Conservation (phyloP, 139 green algal genomes). For the Chlamydomonas sphaeroides region DNA sequence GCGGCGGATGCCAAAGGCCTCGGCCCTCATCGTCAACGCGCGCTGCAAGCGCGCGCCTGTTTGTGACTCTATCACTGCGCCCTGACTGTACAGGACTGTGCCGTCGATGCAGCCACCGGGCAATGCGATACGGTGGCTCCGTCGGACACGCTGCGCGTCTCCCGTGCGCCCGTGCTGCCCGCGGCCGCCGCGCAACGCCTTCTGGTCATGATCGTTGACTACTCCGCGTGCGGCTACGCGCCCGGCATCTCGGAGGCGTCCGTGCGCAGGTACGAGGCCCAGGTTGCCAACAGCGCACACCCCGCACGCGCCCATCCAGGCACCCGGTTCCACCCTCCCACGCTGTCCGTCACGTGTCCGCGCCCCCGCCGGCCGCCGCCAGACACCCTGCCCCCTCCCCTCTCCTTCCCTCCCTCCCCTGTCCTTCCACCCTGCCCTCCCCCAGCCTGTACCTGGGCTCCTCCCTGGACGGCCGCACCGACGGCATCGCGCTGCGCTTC, state of each 20-base stretch:
- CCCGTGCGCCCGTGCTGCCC: neutral
- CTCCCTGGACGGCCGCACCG: neutral
- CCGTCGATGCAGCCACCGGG: neutral
- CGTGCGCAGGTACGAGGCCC: too few species aligned
- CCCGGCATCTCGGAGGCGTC: neutral
- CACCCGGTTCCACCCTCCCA: too few species aligned
- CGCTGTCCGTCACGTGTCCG: too few species aligned
- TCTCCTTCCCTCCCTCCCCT: too few species aligned
- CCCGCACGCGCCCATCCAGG: too few species aligned
- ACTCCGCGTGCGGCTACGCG: neutral
- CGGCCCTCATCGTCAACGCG: too few species aligned
- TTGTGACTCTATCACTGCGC: neutral
- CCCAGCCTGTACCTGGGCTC: neutral
- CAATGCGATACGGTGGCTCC: neutral
- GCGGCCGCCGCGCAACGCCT: neutral
- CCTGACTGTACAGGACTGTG: neutral
- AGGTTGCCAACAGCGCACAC: too few species aligned
- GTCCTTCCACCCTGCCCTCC: too few species aligned
- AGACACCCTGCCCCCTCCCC: neutral
- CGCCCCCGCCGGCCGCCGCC: too few species aligned
- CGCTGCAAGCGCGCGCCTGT: too few species aligned
- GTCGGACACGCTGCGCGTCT: neutral
- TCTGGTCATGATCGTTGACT: constrained; percentile 9
- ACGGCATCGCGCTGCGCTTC: neutral
- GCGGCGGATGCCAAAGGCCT: too few species aligned